A percentile compares a stretch with the other conserved stretches of the same genome.
Conservation (phyloP, 768 basidiomycete genomes). For the Chalciporus chontae region DNA sequence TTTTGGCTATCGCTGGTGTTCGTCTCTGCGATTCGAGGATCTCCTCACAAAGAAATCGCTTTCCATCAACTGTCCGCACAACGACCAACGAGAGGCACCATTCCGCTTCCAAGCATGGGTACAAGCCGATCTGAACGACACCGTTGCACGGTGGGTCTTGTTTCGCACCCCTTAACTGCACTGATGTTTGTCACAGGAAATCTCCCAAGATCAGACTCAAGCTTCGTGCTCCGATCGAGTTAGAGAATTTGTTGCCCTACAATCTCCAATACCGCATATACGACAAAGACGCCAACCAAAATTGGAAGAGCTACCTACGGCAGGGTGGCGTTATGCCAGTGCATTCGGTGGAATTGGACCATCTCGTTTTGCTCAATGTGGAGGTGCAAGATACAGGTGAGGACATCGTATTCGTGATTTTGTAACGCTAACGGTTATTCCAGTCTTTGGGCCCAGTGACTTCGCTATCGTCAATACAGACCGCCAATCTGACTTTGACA, state of each 20-base stretch:
- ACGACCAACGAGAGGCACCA: slow-evolving; percentile 75
- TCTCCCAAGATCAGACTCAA: slow-evolving; percentile 83
- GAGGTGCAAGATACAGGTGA: slow-evolving; percentile 86
- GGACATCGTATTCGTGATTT: not conserved
- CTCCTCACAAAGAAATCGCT: slow-evolving; percentile 65
- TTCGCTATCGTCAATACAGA: slow-evolving; percentile 98
- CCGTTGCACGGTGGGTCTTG: slow-evolving; percentile 46
- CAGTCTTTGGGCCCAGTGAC: slow-evolving; percentile 90
- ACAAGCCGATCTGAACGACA: slow-evolving; percentile 64
- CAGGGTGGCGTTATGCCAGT: slow-evolving; percentile 95
- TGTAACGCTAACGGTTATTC: not conserved
- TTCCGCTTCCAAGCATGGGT: slow-evolving; percentile 95
- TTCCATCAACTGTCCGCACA: slow-evolving; percentile 82
- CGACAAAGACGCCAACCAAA: slow-evolving; percentile 91
- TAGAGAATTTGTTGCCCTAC: slow-evolving; percentile 93
- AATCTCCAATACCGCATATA: slow-evolving; percentile 96
- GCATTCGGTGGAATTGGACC: slow-evolving; percentile 89
- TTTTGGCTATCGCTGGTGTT: slow-evolving; percentile 94
- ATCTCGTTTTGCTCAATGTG: slow-evolving; percentile 88
- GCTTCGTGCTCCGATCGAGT: slow-evolving; percentile 88
- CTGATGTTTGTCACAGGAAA: slow-evolving; percentile 45
- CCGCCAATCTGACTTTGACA: slow-evolving; percentile 82
- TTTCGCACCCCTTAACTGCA: not conserved
- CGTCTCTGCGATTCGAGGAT: slow-evolving; percentile 86
- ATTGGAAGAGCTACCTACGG: slow-evolving; percentile 91